phyloP scores from a whole-genome alignment of 306 rosid genomes.

The Pyrus pyrifolia region DNA sequence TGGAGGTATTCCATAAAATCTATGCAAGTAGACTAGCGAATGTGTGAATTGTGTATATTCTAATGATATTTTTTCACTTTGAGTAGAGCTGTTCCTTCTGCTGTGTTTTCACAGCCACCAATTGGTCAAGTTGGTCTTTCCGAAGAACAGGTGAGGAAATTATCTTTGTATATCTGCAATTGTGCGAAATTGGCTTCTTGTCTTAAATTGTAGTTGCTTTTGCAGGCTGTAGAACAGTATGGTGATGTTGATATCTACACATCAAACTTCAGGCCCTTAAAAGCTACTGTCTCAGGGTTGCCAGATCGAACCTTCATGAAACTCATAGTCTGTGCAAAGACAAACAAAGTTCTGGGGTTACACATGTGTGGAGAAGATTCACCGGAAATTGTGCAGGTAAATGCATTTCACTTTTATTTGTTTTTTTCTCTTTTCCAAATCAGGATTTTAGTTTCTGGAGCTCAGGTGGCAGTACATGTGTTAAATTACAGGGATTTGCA shows the following conservation, averaged over 20 bases:
- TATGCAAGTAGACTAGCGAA: background rate
- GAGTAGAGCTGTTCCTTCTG: conserved; percentile 76
- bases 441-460: background rate
- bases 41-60: background rate
- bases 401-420: conserved; percentile 16
- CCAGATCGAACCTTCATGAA: conserved; percentile 90
- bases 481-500: conserved; percentile 75
- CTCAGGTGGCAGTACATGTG: conserved; percentile 15
- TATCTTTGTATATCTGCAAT: conserved; percentile 2
- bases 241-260: conserved; percentile 85
- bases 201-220: conserved; percentile 16
- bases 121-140: conserved; percentile 87
- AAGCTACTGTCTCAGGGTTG: conserved; percentile 92
- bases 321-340: conserved; percentile 70
- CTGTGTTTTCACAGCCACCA: conserved; percentile 99
- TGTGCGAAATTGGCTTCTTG: conserved; percentile 9
- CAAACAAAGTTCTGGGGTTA: conserved; percentile 68
- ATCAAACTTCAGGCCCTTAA: conserved; percentile 81
- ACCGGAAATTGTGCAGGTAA: conserved; percentile 87
- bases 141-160: conserved; percentile 72
- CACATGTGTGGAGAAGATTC: conserved; percentile 98
- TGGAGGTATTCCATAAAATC: background rate
- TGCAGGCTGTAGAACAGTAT: conserved; percentile 64
- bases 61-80: conserved; percentile 18
- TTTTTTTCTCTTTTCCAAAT: background rate